phyloP scores from a whole-genome alignment of 345 rosid species.

The Sonneratia alba region DNA sequence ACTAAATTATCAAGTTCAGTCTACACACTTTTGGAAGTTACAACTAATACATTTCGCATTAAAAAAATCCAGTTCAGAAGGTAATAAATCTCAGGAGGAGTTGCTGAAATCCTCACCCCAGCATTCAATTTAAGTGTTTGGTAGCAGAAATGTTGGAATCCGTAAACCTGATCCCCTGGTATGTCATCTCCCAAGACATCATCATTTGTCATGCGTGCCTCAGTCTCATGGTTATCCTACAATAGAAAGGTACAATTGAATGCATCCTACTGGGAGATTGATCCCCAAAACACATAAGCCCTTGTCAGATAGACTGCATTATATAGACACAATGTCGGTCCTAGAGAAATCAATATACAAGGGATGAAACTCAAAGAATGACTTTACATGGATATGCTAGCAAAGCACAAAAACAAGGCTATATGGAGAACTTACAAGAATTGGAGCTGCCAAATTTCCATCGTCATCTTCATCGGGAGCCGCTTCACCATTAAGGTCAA shows the following conservation, averaged over 20 bases:
- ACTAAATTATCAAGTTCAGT: too few species aligned
- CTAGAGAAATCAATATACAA: neutral
- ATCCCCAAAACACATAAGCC: conserved; percentile 6
- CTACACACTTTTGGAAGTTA: too few species aligned
- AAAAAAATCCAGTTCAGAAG: neutral
- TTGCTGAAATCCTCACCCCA: conserved; percentile 32
- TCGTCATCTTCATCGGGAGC: conserved; percentile 58
- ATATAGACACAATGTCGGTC: neutral
- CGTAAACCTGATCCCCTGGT: conserved; percentile 66
- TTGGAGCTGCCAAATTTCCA: conserved; percentile 36
- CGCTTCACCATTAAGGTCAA: conserved; percentile 94
- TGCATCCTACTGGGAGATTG: conserved; percentile 1
- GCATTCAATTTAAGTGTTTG: conserved; percentile 49
- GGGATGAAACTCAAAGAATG: neutral
- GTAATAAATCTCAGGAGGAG: conserved; percentile 1
- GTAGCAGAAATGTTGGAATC: conserved; percentile 54
- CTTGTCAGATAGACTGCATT: neutral
- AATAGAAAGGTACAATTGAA: conserved; percentile 4
- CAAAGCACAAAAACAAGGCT: too few species aligned
- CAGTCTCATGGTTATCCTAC: conserved; percentile 57
- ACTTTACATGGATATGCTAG: too few species aligned
- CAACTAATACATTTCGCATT: too few species aligned
- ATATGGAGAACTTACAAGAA: conserved; percentile 25
- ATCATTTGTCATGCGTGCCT: conserved; percentile 72
- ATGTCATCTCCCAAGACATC: conserved; percentile 93